Evolutionary conservation across 2,329 filamentous ascomycete species (phyloP).

Genomic region (Aspergillus tanneri): DNA sequence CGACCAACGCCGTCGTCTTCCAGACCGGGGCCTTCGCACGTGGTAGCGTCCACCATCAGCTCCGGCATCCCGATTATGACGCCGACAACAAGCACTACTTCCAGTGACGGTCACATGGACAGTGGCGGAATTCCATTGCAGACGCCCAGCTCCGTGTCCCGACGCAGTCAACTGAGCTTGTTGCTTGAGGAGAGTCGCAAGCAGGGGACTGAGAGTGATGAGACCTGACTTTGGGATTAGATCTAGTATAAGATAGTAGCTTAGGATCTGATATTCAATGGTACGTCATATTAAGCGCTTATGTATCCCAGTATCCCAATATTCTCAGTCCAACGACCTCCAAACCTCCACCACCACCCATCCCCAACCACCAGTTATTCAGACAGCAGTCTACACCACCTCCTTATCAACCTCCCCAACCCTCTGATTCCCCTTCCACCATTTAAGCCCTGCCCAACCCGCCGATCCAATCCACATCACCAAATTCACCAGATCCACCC

Average conservation of each 20-base stretch:
- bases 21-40: slow-evolving; percentile 8
- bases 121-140: slow-evolving; percentile 3
- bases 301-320: no score
- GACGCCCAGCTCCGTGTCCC: slow-evolving; percentile 14
- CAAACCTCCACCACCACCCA: not conserved
- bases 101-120: not conserved
- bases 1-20: no score
- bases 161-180: slow-evolving; percentile 21
- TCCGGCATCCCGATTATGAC: slow-evolving; percentile 9
- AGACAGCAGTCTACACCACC: slow-evolving; percentile 22
- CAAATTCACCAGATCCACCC: slow-evolving; percentile 74
- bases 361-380: no score
- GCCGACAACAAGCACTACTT: not conserved
- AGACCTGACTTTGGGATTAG: not conserved
- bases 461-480: slow-evolving; percentile 72
- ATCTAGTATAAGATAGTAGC: no score
- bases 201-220: slow-evolving; percentile 1
- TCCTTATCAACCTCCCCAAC: slow-evolving; percentile 16
- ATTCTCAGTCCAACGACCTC: not conserved
- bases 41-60: slow-evolving; percentile 7
- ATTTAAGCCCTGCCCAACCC: slow-evolving; percentile 36
- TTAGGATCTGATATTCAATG: no score
- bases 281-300: no score
- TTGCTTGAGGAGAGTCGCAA: slow-evolving; percentile 19
- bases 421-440: slow-evolving; percentile 28